Conservation (phyloP, 2,329 filamentous ascomycete genomes). For the Ascochyta fabae region DNA sequence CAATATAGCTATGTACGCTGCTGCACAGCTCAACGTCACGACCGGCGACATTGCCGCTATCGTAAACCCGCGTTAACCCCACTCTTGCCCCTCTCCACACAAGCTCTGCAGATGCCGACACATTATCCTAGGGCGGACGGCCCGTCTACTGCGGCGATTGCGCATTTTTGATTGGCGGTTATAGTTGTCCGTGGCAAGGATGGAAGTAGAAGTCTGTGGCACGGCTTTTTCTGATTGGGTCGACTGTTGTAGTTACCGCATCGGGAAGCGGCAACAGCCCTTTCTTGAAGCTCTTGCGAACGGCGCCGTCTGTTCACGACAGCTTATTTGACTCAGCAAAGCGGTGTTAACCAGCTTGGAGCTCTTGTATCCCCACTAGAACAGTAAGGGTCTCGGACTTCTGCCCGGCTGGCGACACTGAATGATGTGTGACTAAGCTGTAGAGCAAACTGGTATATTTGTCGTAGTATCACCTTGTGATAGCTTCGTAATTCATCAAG, state of each 20-base stretch:
- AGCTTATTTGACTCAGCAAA: slow-evolving; percentile 6
- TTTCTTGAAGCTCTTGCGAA: background rate
- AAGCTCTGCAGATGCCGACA: background rate
- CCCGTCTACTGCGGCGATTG: background rate
- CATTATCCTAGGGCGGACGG: background rate
- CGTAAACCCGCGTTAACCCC: slow-evolving; percentile 10
- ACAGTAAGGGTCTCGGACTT: background rate
- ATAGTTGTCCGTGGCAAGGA: background rate
- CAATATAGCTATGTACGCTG: slow-evolving; percentile 14
- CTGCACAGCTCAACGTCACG: slow-evolving; percentile 15
- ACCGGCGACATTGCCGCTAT: slow-evolving; percentile 7
- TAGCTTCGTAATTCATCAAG: no score
- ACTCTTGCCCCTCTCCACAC: slow-evolving; percentile 17
- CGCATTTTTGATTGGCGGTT: slow-evolving; percentile 4
- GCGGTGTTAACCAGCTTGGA: background rate
- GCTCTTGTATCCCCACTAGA: background rate
- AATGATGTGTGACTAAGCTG: background rate
- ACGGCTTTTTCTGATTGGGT: background rate
- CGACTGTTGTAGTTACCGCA: slow-evolving; percentile 3
- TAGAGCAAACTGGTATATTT: background rate
- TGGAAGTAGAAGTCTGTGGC: background rate
- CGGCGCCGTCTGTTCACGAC: background rate
- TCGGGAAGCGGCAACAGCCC: slow-evolving; percentile 1
- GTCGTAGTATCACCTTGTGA: no score
- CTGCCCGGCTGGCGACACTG: background rate